Base-by-base conservation (phyloP, 176 grass and related monocot genomes). In the Metroxylon sagu region DNA sequence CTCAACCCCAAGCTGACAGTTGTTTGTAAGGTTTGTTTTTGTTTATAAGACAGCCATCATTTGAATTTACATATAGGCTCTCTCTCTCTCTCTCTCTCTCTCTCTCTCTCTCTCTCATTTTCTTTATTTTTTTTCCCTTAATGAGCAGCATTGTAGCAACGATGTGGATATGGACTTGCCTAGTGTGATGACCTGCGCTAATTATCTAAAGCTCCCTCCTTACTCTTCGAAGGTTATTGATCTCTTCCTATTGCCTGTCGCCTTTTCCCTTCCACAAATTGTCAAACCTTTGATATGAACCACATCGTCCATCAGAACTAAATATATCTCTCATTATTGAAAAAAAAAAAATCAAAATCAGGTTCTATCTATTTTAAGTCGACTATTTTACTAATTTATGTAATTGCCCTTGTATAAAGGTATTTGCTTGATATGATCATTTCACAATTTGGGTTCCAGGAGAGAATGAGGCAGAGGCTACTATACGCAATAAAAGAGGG, bases 121-220 rank as follows among this genome's bases (percentile, higher is more conserved):
- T 23, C 21, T 23, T 77, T 10, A 67, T 84, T 59, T 72, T 61
- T 26, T 50, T 76, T 48, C 28, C 53, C 71, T 18, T 18, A 62
- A 67, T 75, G 61, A 73, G 77, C 88, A 98, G 87, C 73, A 88
- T 74, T 85, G 77, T 65, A 80, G 58, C 73, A 80, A 63, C 14
- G 85, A 89, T 10, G 80, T 60, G 51, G 88, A 98, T 23, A 49
- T 78, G 63, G 84, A 89, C 58, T 81, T 98, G 74, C 94, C 93
- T 0, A 98, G 94, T 54, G 88, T 98, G 70, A 98, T 92, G 94
- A 98, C 94, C 53, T 98, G 94, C 17, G 82, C 82, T 61, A 98
- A 98, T 79, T 98, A 98, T 76, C 88, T 98, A 8, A 98, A 98
- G 67, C 78, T 98, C 59, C 93, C 93, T 73, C 73, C 84, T 35